Base-by-base conservation (phyloP, 129 eudicot species). In the carrot (Daucus carota) region DNA sequence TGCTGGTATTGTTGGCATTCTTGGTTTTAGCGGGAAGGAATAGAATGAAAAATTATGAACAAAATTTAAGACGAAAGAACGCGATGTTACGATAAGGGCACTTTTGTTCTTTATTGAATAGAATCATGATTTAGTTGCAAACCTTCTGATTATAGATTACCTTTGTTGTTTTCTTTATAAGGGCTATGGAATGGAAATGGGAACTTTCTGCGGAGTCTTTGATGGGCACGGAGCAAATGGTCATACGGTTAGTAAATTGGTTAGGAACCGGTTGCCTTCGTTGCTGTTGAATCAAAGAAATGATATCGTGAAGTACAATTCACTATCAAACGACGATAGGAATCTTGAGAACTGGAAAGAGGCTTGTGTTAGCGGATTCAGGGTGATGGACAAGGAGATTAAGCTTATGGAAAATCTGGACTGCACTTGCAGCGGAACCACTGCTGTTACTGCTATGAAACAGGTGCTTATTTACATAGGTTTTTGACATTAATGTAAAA, bases 151-250 rank as follows among this genome's bases (percentile, higher is more conserved):
- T 33, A 36, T 43, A n/a, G 40, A 70, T 60, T 15, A 65, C 42
- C 6, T 68, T 34, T 12, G 54, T 57, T 77, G 50, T 44, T 36
- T 12, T 42, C 40, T 60, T 86, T 34, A 43, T 22, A 81, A 93
- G 98, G 98, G 96, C 41, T 93, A 90, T 88, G 98, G 97, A 76
- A 76, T 77, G 75, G 89, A 89, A 31, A 79, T 85, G 78, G 92
- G 97, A 75, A 88, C 75, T 22, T 84, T 90, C 33, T 78, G 90
- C 52, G 98, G 86, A 62, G 96, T 93, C 1, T 93, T 91, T 80
- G 98, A 93, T 83, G 98, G 98, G 65, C 97, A 91, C 76, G 98
- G 98, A 43, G 69, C 77, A 42, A 85, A 87, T 78, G 98, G 98
- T 60, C 93, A 93, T 43, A 67, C 77, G 14, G 90, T 91, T 68